phyloP scores from a whole-genome alignment of 2,329 filamentous ascomycete species.

The Paecilomyces sp. region DNA sequence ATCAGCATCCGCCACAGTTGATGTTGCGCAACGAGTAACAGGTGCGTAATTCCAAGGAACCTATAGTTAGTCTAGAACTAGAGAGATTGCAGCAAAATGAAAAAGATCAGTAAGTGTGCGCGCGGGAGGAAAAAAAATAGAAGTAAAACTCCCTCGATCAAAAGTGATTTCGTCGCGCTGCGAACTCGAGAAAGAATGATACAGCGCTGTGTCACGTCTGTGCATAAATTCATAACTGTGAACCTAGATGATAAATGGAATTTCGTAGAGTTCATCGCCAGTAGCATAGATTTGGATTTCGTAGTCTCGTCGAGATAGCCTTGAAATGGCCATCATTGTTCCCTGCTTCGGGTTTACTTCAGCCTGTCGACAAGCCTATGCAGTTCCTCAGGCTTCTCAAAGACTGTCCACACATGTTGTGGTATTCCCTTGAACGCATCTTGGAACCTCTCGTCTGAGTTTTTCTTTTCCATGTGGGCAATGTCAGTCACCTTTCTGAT shows the following conservation, averaged over 20 bases:
- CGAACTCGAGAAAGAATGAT: too few relatives aligned
- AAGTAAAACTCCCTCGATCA: too few relatives aligned
- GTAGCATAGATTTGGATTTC: background rate
- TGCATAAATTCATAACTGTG: too few relatives aligned
- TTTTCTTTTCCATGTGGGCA: constrained; percentile 66
- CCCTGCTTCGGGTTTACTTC: constrained; percentile 11
- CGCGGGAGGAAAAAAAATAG: too few relatives aligned
- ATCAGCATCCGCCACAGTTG: constrained; percentile 10
- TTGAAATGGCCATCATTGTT: background rate
- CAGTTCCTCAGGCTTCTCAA: constrained; percentile 66
- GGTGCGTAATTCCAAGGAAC: background rate
- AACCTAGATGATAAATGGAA: too few relatives aligned
- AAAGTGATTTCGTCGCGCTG: too few relatives aligned
- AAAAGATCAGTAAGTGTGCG: too few relatives aligned
- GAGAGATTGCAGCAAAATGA: background rate
- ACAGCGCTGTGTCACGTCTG: too few relatives aligned
- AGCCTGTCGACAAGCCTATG: constrained; percentile 24
- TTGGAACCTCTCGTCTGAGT: constrained; percentile 68
- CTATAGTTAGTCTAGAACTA: background rate
- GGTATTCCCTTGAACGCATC: constrained; percentile 74
- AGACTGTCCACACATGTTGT: constrained; percentile 67
- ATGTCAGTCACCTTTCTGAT: constrained; percentile 79
- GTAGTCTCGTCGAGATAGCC: background rate
- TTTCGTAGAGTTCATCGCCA: background rate
- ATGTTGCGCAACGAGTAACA: background rate